Conservation (phyloP, 2,329 filamentous ascomycete species). For the Fusarium sp. region DNA sequence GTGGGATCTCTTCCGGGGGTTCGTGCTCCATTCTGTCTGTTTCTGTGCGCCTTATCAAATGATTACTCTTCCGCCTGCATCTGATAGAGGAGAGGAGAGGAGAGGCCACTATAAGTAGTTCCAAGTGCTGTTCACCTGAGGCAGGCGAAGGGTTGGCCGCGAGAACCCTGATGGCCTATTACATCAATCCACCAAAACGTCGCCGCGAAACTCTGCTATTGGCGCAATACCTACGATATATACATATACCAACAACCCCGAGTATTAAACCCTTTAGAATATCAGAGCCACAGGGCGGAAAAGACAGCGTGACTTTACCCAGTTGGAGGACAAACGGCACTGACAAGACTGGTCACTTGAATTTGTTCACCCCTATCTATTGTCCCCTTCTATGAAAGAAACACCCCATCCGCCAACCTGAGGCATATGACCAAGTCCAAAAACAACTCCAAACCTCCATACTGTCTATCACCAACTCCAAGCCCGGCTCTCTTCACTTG, state of each 20-base stretch:
- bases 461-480: not conserved
- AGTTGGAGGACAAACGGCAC: no score
- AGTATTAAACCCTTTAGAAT: no score
- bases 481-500: not conserved
- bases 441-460: not conserved
- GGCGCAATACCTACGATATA: no score
- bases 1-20: constrained; percentile 16
- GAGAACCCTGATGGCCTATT: constrained; percentile 7
- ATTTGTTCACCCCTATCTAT: not conserved
- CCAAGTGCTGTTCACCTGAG: no score
- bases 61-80: fast-evolving
- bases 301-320: no score
- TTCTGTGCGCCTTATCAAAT: no score
- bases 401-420: not conserved
- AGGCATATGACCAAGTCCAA: not conserved
- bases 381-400: no score
- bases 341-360: no score
- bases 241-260: no score
- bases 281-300: no score
- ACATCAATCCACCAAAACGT: constrained; percentile 1
- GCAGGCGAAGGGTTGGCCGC: constrained; percentile 9
- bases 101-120: not conserved
- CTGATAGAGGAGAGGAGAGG: not conserved
- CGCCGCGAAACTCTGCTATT: not conserved
- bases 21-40: constrained; percentile 13